These are phyloP conservation scores for Jamesozyma lodderae DNA, from an alignment of 805 yeast genomes.

Conservation along the genomic window DNA sequence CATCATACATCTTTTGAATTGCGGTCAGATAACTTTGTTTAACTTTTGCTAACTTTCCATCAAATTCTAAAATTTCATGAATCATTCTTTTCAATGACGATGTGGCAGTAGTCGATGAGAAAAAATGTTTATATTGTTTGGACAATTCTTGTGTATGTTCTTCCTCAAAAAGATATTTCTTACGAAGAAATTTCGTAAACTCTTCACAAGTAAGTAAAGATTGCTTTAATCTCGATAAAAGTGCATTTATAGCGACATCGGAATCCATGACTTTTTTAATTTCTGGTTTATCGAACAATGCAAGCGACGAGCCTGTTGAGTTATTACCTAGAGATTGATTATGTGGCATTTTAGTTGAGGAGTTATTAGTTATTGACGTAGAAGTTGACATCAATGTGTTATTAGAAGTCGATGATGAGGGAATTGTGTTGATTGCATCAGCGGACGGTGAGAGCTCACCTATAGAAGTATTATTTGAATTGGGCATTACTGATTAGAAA, in stretches of 20 bases:
- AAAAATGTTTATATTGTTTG: slow-evolving; percentile 51
- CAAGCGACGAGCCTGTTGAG: neutral
- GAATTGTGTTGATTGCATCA: too few species aligned
- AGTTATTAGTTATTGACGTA: too few species aligned
- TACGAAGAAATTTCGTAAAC: slow-evolving; percentile 66
- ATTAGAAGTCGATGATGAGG: too few species aligned
- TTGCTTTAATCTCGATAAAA: slow-evolving; percentile 67
- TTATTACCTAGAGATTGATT: too few species aligned
- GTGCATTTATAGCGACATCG: slow-evolving; percentile 69
- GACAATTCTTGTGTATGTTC: slow-evolving; percentile 68
- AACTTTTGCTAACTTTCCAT: slow-evolving; percentile 65
- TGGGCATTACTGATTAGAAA: too few species aligned
- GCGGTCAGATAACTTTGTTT: slow-evolving; percentile 72
- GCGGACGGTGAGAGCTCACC: too few species aligned
- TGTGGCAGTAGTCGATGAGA: slow-evolving; percentile 12
- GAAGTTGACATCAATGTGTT: too few species aligned
- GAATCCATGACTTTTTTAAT: slow-evolving; percentile 47
- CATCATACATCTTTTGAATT: slow-evolving; percentile 77
- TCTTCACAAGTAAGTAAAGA: slow-evolving; percentile 79
- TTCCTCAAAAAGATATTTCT: slow-evolving; percentile 68
- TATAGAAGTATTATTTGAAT: too few species aligned
- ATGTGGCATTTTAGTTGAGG: too few species aligned
- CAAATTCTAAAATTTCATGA: slow-evolving; percentile 62
- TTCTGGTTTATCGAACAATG: slow-evolving; percentile 33
- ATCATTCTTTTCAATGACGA: slow-evolving; percentile 54